Conservation (phyloP, 176 grass and related monocot species). For the Oryza officinalis region DNA sequence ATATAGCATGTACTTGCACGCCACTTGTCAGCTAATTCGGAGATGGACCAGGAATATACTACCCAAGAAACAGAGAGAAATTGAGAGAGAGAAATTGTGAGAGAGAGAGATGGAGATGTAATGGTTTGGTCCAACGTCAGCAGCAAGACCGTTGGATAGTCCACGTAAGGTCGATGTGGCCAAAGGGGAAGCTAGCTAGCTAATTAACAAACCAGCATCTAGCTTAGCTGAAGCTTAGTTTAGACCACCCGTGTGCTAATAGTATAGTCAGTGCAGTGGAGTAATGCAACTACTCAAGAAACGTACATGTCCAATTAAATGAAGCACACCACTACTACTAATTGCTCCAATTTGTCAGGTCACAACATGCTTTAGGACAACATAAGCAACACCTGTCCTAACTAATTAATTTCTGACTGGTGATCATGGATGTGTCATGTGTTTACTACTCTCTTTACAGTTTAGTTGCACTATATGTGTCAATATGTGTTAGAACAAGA, state of each 20-base stretch:
- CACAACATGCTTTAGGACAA: background rate
- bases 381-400: background rate
- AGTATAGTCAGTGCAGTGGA: background rate
- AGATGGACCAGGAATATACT: constrained; percentile 35
- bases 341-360: constrained; percentile 9
- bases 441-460: background rate
- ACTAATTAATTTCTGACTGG: background rate
- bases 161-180: constrained; percentile 43
- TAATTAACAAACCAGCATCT: background rate
- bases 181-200: background rate
- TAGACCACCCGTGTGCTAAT: background rate
- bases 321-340: background rate
- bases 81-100: background rate
- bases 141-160: constrained; percentile 57
- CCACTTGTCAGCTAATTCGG: constrained; percentile 8
- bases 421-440: background rate
- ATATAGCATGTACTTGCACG: constrained; percentile 2
- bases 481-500: background rate
- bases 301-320: background rate
- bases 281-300: background rate
- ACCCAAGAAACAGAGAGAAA: too few relatives aligned
- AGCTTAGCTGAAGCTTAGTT: background rate
- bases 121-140: constrained; percentile 55
- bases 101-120: constrained; percentile 1
- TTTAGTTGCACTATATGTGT: background rate